Percentiles rank a stretch among this genome's conserved stretches.
These are phyloP conservation scores for Aspergillus ustus DNA, from an alignment of 2,329 filamentous ascomycete genomes.

Conservation along the genomic window DNA sequence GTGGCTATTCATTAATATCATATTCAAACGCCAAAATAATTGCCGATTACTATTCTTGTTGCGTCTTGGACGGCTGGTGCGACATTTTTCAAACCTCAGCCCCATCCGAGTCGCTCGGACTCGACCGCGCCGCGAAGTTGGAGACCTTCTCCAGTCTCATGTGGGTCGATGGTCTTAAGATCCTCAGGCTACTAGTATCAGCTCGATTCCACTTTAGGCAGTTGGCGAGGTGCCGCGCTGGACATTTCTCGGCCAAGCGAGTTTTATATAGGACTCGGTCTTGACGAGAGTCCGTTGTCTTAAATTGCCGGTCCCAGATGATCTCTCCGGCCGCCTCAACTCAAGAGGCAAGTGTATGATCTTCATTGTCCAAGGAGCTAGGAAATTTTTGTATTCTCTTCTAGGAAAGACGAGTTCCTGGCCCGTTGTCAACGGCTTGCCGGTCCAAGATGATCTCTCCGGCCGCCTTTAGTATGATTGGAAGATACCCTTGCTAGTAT, in stretches of 20 bases:
- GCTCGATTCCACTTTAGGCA: constrained; percentile 22
- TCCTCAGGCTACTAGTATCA: constrained; percentile 11
- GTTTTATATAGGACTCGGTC: constrained; percentile 8
- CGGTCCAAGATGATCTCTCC: constrained; percentile 9
- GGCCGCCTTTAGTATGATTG: not conserved
- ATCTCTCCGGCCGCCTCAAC: not conserved
- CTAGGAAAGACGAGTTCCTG: not conserved
- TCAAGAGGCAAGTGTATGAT: not conserved
- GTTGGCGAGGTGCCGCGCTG: constrained; percentile 17
- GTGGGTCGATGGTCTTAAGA: constrained; percentile 10
- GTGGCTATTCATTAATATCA: not conserved
- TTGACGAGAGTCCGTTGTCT: not conserved
- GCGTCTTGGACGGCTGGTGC: not conserved
- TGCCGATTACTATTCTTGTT: not conserved
- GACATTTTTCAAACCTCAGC: constrained; percentile 7
- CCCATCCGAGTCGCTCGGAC: not conserved
- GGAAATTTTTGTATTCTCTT: not conserved
- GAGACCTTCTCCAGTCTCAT: not conserved
- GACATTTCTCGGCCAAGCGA: not conserved
- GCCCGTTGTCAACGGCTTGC: constrained; percentile 13
- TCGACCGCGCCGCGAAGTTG: not conserved
- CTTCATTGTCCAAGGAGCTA: constrained; percentile 11
- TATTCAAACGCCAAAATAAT: not conserved
- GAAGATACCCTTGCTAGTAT: not conserved
- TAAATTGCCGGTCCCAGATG: constrained; percentile 9